Percentiles rank a stretch among this genome's conserved stretches.
Conservation (phyloP, 352 stramenopile species). For the Pythium rhizo-oryzae region DNA sequence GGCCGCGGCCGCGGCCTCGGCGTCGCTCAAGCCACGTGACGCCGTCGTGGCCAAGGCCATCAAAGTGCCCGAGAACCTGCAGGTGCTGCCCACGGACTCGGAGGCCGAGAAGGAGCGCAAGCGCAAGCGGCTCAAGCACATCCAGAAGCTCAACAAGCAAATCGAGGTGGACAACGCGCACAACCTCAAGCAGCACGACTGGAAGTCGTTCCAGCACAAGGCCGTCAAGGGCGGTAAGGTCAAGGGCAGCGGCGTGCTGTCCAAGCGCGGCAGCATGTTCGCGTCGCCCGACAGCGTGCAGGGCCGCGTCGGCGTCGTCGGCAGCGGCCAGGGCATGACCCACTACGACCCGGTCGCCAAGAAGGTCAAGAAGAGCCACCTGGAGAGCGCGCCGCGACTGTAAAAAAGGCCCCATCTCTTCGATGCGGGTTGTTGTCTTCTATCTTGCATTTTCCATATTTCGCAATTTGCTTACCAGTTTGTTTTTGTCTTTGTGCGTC, state of each 20-base stretch:
- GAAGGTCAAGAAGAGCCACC: slow-evolving; percentile 55
- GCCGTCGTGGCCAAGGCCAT: slow-evolving; percentile 67
- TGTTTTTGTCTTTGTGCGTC: background rate
- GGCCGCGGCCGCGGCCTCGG: slow-evolving; percentile 4
- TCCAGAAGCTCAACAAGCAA: slow-evolving; percentile 88
- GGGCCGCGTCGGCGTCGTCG: slow-evolving; percentile 85
- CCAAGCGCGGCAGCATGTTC: slow-evolving; percentile 90
- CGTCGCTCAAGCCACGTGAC: slow-evolving; percentile 27
- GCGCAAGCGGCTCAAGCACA: slow-evolving; percentile 77
- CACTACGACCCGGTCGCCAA: slow-evolving; percentile 66
- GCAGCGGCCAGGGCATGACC: slow-evolving; percentile 89
- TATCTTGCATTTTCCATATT: background rate
- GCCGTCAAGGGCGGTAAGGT: slow-evolving; percentile 71
- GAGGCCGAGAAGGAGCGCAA: slow-evolving; percentile 89
- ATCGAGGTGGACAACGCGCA: slow-evolving; percentile 85
- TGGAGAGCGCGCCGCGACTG: slow-evolving; percentile 22
- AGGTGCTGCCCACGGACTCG: slow-evolving; percentile 80
- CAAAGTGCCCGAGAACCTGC: slow-evolving; percentile 85
- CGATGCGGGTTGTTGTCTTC: background rate
- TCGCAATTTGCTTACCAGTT: slow-evolving; percentile 2
- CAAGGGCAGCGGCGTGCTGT: slow-evolving; percentile 73
- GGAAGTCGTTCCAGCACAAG: slow-evolving; percentile 87
- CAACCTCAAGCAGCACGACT: slow-evolving; percentile 86
- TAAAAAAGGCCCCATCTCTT: background rate
- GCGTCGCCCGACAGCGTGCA: slow-evolving; percentile 82